Evolutionary conservation across 495 filamentous ascomycete species (phyloP), one percentile per base, ranked within the genome.

Genomic region (Aspergillus mulundensis): DNA sequence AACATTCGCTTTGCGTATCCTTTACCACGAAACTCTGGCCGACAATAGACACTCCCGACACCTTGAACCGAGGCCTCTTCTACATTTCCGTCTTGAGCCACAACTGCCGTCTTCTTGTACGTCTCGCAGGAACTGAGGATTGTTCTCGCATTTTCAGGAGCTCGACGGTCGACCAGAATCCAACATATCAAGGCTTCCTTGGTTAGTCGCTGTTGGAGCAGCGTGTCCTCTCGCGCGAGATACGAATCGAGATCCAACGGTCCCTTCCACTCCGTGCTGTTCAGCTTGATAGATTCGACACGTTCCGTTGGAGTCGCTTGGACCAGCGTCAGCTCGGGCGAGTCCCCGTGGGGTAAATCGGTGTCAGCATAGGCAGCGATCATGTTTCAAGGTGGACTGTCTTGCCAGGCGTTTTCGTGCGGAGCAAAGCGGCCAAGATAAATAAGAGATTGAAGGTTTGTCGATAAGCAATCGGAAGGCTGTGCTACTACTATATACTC

Each of bases 41-140:
- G 83, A 38, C 86, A 90, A 70, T 91, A 97, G 1, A 98, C 94
- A 57, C 88, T 91, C 14, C 87, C 91, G 39, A 98, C 81, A 8
- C 89, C 89, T 70, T 96, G 86, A 16, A 83, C 81, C n/a, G 86
- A 69, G 2, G 82, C 81, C 39, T 95, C 84, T 56, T 81, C 71
- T 11, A 90, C 78, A 8, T 68, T 56, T 24, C 75, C 66, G 43
- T 70, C 50, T 5, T 75, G 66, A 14, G 77, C 77, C 30, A 87
- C 65, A 24, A 91, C 61, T 0, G 88, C 89, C 20, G 77, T 81
- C 74, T 97, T 97, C 42, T 80, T 79, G 54, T 94, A 82, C 1
- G 87, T 84, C 69, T 98, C 94, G 70, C 91, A 96, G 14, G 88
- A 87, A 24, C 84, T 83, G 0, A 95, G 80, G 39, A 96, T 81